A percentile compares a stretch with the other conserved stretches of the same genome.
phyloP scores from a whole-genome alignment of 2,329 filamentous ascomycete species.

The Dactylella cylindrospora region DNA sequence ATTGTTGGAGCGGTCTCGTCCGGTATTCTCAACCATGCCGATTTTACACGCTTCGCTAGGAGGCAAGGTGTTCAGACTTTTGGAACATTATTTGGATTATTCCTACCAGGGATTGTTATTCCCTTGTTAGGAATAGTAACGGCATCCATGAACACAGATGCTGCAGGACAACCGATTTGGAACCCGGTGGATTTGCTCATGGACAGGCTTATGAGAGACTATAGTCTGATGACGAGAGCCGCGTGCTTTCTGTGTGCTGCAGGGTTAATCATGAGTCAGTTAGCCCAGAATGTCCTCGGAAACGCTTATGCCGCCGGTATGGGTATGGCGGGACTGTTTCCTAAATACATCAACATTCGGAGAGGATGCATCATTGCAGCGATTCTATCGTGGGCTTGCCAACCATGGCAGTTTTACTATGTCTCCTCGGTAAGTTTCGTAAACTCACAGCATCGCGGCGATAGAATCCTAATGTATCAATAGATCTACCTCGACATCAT shows the following conservation, averaged over 20 bases:
- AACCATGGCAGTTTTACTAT: slow-evolving; percentile 59
- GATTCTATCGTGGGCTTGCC: slow-evolving; percentile 55
- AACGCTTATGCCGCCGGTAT: slow-evolving; percentile 60
- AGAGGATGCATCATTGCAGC: slow-evolving; percentile 58
- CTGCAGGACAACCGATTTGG: slow-evolving; percentile 50
- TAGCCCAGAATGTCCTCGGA: slow-evolving; percentile 56
- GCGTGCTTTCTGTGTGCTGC: slow-evolving; percentile 56
- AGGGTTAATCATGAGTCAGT: slow-evolving; percentile 55
- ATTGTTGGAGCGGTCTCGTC: slow-evolving; percentile 55
- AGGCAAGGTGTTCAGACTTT: slow-evolving; percentile 54
- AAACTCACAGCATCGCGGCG: too few relatives aligned
- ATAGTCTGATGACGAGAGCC: slow-evolving; percentile 52
- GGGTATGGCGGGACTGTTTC: slow-evolving; percentile 59
- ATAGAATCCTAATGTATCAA: too few relatives aligned
- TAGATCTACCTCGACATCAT: slow-evolving; percentile 43
- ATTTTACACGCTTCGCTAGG: slow-evolving; percentile 55
- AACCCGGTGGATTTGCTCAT: slow-evolving; percentile 55
- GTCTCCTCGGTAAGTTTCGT: slow-evolving; percentile 54
- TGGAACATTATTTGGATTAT: slow-evolving; percentile 53
- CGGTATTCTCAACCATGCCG: slow-evolving; percentile 55
- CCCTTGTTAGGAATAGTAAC: slow-evolving; percentile 48
- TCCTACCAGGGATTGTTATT: slow-evolving; percentile 44
- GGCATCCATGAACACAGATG: slow-evolving; percentile 51
- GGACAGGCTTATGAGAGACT: slow-evolving; percentile 51
- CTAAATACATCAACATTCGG: slow-evolving; percentile 61